Evolutionary conservation across 176 grass and related monocot species (phyloP).

Genomic region (Bolboschoenus planiculmis): DNA sequence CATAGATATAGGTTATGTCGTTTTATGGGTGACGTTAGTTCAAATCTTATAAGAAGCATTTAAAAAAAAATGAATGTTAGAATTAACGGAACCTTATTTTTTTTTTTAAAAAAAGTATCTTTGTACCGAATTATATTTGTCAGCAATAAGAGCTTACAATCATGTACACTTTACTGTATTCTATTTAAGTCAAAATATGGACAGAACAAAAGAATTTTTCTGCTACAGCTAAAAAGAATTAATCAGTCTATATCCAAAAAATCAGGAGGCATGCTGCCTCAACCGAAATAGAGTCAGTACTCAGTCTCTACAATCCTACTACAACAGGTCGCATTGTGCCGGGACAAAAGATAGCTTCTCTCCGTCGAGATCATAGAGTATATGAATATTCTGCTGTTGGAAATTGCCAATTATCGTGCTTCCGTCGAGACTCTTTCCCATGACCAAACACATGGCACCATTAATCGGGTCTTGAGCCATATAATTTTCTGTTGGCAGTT

Average conservation of each 20-base stretch:
- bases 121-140: no score
- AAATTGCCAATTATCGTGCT: constrained; percentile 34
- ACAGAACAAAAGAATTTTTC: neutral
- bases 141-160: no score
- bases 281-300: neutral
- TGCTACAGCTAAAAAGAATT: neutral
- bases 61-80: no score
- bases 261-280: neutral
- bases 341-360: constrained; percentile 31
- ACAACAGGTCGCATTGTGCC: constrained; percentile 33
- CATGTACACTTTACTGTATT: no score
- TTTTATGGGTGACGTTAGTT: no score
- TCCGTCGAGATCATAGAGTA: constrained; percentile 42
- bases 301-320: constrained; percentile 12
- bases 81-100: no score
- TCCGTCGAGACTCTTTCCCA: neutral
- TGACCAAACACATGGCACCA: constrained; percentile 6
- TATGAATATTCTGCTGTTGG: constrained; percentile 53
- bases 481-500: constrained; percentile 34
- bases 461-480: neutral
- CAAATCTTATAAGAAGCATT: no score
- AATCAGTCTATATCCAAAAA: neutral
- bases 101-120: no score
- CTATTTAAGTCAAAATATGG: neutral
- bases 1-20: no score